Evolutionary conservation across 805 yeast genomes (phyloP).

Genomic region (Cyberlindnera petersonii): DNA sequence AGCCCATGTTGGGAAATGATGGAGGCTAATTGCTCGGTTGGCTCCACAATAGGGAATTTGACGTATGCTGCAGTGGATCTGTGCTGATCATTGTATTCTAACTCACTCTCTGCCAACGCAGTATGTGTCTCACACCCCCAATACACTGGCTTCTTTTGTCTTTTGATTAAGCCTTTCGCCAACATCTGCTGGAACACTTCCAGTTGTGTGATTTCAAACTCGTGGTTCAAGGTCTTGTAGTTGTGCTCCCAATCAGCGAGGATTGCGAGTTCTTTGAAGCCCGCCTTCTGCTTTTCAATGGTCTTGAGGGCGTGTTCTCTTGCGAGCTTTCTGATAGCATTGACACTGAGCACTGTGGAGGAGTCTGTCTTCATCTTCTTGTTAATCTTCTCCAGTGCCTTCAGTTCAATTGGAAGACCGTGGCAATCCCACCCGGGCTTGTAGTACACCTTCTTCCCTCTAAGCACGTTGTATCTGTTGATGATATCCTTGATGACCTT

Average conservation of each 20-base stretch:
- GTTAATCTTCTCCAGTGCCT: slow-evolving; percentile 55
- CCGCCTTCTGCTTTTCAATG: slow-evolving; percentile 56
- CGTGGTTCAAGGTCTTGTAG: slow-evolving; percentile 68
- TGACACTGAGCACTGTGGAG: slow-evolving; percentile 34
- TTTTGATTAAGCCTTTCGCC: slow-evolving; percentile 60
- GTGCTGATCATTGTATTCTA: slow-evolving; percentile 78
- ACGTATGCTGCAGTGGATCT: slow-evolving; percentile 64
- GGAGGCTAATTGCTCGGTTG: slow-evolving; percentile 19
- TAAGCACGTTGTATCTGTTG: slow-evolving; percentile 60
- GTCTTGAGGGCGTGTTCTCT: slow-evolving; percentile 64
- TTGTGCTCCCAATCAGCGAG: slow-evolving; percentile 77
- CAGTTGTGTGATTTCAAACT: slow-evolving; percentile 74
- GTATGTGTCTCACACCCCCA: slow-evolving; percentile 96
- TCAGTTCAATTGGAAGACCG: slow-evolving; percentile 93
- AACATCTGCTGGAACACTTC: slow-evolving; percentile 63
- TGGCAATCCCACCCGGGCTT: slow-evolving; percentile 99
- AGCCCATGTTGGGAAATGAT: slow-evolving; percentile 10
- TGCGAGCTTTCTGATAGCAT: slow-evolving; percentile 66
- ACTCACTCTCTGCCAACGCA: slow-evolving; percentile 94
- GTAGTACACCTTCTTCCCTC: slow-evolving; percentile 62
- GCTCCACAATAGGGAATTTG: slow-evolving; percentile 52
- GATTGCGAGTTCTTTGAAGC: slow-evolving; percentile 69
- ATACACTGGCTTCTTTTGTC: slow-evolving; percentile 93
- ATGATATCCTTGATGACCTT: slow-evolving; percentile 86
- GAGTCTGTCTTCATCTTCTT: slow-evolving; percentile 33